Evolutionary conservation across 768 basidiomycete genomes (phyloP), one percentile per base, ranked within the genome.

Genomic region (Rhodotorula kratochvilovae): DNA sequence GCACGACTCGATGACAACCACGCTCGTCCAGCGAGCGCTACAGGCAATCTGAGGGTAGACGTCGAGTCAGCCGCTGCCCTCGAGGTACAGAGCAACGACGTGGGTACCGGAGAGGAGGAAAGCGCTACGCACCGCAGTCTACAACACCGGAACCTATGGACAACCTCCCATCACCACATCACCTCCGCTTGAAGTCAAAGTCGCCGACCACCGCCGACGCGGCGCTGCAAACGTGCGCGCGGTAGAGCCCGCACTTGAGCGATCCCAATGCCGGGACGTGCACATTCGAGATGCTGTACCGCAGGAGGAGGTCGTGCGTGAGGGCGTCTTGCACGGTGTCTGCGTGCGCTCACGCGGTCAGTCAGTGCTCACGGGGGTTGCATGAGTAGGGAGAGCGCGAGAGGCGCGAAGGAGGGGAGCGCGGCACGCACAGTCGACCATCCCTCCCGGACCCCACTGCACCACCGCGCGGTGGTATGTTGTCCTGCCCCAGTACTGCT

Each of bases 171-270:
- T 39, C 39, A 13, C 39, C 39, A 7, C 27, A 10, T 29, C 27
- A 53, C n/a, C 51, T 33, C 51, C 53, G 53, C 27, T 19, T 23
- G 27, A 72, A 72, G 36, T 65, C 54, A 36, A 72, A 68, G 42
- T 72, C 71, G 15, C 71, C 71, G 3, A 65, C 53, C 27, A 68
- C 62, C 8, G 71, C 66, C 13, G 42, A 51, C 45, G 71, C 72
- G 5, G 65, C 19, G 23, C 60, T 61, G 50, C 60, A 66, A 13
- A 73, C 67, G 42, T 68, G 63, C 17, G 63, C 63, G 10, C 72
- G 53, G 63, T 73, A 69, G 25, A 73, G 39, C 2, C 71, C 71
- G 27, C 33, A 61, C 46, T 72, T 72, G 57, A 72, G 42, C 6
- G 57, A 55, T 0, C 66, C 71, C 31, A 61, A 35, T 8, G 71